These are phyloP conservation scores for Candolleomyces eurysporus DNA, from an alignment of 768 basidiomycete species.

Conservation along the genomic window DNA sequence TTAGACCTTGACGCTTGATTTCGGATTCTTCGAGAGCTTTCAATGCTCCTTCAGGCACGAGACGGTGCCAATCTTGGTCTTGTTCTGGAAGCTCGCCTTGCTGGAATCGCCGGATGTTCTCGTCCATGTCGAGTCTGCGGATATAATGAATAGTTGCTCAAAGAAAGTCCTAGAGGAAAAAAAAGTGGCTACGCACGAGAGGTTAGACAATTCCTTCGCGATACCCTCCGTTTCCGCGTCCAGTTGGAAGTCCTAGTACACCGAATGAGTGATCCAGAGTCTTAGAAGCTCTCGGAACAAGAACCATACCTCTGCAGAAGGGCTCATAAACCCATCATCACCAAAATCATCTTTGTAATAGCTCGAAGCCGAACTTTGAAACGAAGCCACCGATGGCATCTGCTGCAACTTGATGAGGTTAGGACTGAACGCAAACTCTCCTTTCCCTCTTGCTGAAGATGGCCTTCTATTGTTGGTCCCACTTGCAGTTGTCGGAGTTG, in stretches of 20 bases:
- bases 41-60: conserved; percentile 70
- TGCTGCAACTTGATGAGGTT: conserved; percentile 3
- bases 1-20: conserved; percentile 78
- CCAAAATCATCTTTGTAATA: neutral
- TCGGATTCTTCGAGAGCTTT: conserved; percentile 74
- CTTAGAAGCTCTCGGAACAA: neutral
- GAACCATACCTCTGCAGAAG: neutral
- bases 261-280: neutral
- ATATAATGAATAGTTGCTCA: conserved; percentile 19
- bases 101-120: conserved; percentile 67
- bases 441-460: neutral
- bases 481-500: too few species aligned
- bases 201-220: conserved; percentile 2
- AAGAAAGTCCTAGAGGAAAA: conserved; percentile 17
- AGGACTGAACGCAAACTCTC: conserved; percentile 1
- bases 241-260: neutral
- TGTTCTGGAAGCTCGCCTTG: conserved; percentile 56
- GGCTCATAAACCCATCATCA: neutral
- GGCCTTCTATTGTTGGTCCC: neutral
- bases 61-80: conserved; percentile 82
- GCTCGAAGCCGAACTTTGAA: neutral
- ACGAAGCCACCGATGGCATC: neutral
- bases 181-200: conserved; percentile 6
- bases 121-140: conserved; percentile 58
- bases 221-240: neutral